Base-by-base conservation (phyloP, 768 basidiomycete genomes). In the Agrocybe praecox region DNA sequence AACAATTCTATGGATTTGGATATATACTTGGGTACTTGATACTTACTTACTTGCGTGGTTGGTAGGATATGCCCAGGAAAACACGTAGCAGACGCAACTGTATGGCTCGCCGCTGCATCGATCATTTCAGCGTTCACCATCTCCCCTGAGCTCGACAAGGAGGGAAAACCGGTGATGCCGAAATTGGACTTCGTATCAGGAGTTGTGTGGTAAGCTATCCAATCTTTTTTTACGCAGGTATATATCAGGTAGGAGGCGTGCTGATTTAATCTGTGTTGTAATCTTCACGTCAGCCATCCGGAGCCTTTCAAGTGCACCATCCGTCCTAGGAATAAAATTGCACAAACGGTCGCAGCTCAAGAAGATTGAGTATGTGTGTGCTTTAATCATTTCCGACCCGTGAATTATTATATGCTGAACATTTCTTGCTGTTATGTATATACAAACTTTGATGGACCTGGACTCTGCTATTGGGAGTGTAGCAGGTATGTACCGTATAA, bases 1-100 rank as follows among this genome's bases (percentile, higher is more conserved):
- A n/a, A n/a, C n/a, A n/a, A n/a, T n/a, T n/a, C n/a, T n/a, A n/a
- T 66, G 24, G 11, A 19, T 43, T 21, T 32, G 4, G 29, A 6
- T 1, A 52, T 14, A 34, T n/a, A 34, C 47, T 1, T 14, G 14
- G 46, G 15, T 19, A 19, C 17, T 46, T 49, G 11, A 34, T 55
- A 19, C 46, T 10, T 26, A 43, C 2, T 33, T 32, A 3, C n/a
- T 49, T 10, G 11, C 9, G 17, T 10, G 19, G 1, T 15, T 1
- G n/a, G 6, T 34, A 66, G 66, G 6, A 57, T 69, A 10, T 80
- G 78, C 57, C 72, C 77, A 7, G 82, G 80, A 7, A 65, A 70
- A 15, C 56, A 78, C 44, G 62, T 83, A 32, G 79, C 77, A 0
- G 76, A 80, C 33, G 66, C 72, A 5, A 78, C 76, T 10, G 23